Conservation (phyloP, 2,329 filamentous ascomycete genomes). For the Dryadomyces sulphureus region DNA sequence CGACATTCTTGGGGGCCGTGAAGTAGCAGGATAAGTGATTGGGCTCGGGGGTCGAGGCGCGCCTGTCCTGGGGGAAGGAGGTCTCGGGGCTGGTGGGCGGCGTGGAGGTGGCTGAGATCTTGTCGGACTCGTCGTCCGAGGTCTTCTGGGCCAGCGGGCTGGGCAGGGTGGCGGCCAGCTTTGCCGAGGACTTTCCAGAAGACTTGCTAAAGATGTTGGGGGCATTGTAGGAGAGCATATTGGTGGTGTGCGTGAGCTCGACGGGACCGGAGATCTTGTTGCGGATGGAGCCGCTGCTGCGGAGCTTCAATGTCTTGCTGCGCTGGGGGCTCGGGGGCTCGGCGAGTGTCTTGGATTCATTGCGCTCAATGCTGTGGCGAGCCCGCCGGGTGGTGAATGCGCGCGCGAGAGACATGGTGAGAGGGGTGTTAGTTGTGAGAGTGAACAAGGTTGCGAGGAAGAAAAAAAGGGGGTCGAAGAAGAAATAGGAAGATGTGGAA, state of each 20-base stretch:
- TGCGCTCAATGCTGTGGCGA: constrained; percentile 36
- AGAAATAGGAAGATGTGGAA: neutral
- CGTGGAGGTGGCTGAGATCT: constrained; percentile 38
- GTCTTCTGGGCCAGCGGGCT: constrained; percentile 38
- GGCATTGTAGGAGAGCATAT: constrained; percentile 89
- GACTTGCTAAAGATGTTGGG: too few relatives aligned
- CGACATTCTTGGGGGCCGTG: constrained; percentile 28
- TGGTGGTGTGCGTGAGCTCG: constrained; percentile 83
- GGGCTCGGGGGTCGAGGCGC: constrained; percentile 40
- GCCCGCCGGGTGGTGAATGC: constrained; percentile 57
- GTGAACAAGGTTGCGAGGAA: neutral
- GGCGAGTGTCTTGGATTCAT: constrained; percentile 19
- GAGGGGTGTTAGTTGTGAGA: neutral
- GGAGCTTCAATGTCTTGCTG: constrained; percentile 32
- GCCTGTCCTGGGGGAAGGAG: constrained; percentile 28
- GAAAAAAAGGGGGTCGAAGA: neutral
- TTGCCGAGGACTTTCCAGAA: too few relatives aligned
- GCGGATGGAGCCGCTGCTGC: constrained; percentile 33
- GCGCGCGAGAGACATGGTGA: constrained; percentile 37
- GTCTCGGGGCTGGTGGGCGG: constrained; percentile 56
- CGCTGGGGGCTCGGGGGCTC: constrained; percentile 20
- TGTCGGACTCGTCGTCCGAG: constrained; percentile 62
- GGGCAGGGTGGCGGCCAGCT: constrained; percentile 29
- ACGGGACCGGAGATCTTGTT: constrained; percentile 77
- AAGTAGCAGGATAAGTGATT: constrained; percentile 59